These are phyloP conservation scores for Geotrichum carabidarum DNA, from an alignment of 1,139 yeast genomes.

Conservation along the genomic window DNA sequence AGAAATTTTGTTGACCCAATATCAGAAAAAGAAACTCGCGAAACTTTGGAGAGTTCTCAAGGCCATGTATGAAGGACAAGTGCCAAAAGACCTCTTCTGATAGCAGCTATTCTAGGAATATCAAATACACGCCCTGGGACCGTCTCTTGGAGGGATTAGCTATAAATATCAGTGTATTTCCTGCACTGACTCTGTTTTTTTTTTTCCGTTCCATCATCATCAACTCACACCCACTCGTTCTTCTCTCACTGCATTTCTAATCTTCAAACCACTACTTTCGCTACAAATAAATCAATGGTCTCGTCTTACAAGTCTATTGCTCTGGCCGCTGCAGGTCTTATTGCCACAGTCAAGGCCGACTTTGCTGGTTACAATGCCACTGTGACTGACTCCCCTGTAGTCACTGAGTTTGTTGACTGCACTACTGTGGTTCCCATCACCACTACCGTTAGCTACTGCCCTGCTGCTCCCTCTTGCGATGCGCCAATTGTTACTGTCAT, in stretches of 20 bases:
- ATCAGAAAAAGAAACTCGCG: background rate
- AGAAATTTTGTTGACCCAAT: background rate
- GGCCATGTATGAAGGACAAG: background rate
- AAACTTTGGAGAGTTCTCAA: background rate
- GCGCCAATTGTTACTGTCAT: slow-evolving; percentile 13
- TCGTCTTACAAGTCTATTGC: slow-evolving; percentile 3
- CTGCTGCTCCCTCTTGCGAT: slow-evolving; percentile 6
- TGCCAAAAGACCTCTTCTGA: background rate
- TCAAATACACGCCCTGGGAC: background rate
- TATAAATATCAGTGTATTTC: slow-evolving; percentile 1
- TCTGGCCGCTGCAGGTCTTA: slow-evolving; percentile 5
- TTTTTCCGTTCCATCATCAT: background rate
- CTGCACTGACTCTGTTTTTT: background rate
- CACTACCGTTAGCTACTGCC: slow-evolving; percentile 17
- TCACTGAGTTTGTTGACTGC: slow-evolving; percentile 1
- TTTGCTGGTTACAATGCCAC: slow-evolving; percentile 4
- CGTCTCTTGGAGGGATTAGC: background rate
- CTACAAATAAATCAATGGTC: background rate
- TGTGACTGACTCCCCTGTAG: background rate
- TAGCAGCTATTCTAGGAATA: background rate
- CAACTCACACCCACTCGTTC: background rate
- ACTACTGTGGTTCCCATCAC: slow-evolving; percentile 9
- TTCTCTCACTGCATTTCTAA: background rate
- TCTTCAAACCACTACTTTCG: too few relatives aligned
- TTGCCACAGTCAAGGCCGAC: background rate